Evolutionary conservation across 164 flowering plant species (phyloP), one percentile per base, ranked within the genome.

Genomic region (Pachysandra terminalis): DNA sequence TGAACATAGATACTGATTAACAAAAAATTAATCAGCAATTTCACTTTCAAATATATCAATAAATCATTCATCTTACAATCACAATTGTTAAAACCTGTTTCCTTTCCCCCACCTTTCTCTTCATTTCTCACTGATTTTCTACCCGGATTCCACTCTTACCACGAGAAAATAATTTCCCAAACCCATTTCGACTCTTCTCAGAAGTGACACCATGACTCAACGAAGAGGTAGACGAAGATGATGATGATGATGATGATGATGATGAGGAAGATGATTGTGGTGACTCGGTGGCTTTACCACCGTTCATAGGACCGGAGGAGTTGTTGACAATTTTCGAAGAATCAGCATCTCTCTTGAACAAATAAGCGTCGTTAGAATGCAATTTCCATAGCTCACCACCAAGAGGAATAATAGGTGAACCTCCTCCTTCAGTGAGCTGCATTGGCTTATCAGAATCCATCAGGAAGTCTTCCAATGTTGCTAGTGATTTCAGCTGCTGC

Each of bases 391-490:
- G 37, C 59, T 82, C 90, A 25, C 75, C 59, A 13, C 68, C 71
- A 64, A 23, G 60, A 2, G 80, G 35, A 54, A 74, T n/a, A n/a
- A n/a, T 28, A 13, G 68, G 59, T 19, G 86, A 65, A 45, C 68
- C 76, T 70, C 60, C 66, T 70, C 60, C 66, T 10, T 63, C 74
- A 53, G 82, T 64, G 22, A 77, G 71, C 16, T 81, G 86, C 4
- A 82, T 81, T 65, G 88, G 59, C 67, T 75, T 77, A 45, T 85
- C 69, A 0, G 87, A 70, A 69, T 91, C 98, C 24, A 80, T 78
- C 54, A 90, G 71, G 79, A 93, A 89, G 71, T 90, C 95, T 73
- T 91, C 97, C 13, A 88, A 71, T 9, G 90, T 87, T 19, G 97
- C 98, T 59, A 94, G 77, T 35, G 96, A 87, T 66, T 87, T 79